Evolutionary conservation across 345 rosid species (phyloP).

Genomic region (thale cress (Arabidopsis thaliana)): DNA sequence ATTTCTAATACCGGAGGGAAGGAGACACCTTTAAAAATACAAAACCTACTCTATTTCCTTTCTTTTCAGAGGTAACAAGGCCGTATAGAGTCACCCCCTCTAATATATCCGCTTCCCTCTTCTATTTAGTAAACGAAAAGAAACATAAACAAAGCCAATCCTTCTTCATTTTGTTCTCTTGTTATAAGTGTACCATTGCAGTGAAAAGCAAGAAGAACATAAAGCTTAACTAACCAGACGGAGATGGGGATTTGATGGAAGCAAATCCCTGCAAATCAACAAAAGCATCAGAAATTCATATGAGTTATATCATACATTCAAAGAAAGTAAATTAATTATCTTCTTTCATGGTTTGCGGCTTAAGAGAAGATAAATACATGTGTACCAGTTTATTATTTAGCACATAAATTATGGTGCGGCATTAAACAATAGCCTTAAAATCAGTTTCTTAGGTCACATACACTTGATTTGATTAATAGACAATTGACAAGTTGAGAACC

Average conservation of each 20-base stretch:
- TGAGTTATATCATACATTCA: neutral
- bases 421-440: conserved; percentile 15
- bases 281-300: conserved; percentile 21
- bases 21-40: neutral
- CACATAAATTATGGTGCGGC: conserved; percentile 8
- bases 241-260: conserved; percentile 75
- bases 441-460: neutral
- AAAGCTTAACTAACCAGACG: conserved; percentile 78
- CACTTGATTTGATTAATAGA: neutral
- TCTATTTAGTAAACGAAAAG: neutral
- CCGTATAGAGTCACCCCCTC: conserved; percentile 15
- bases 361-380: conserved; percentile 8
- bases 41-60: neutral
- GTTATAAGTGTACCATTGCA: conserved; percentile 5
- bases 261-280: conserved; percentile 76
- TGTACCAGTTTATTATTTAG: neutral
- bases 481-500: conserved; percentile 14
- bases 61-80: neutral
- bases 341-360: conserved; percentile 9
- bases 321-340: conserved; percentile 11
- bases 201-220: conserved; percentile 18
- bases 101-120: neutral
- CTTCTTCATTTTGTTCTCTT: conserved; percentile 1
- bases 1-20: neutral
- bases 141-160: neutral